These are phyloP conservation scores for Tetracladium setigerum DNA, from an alignment of 495 filamentous ascomycete species.

Conservation along the genomic window DNA sequence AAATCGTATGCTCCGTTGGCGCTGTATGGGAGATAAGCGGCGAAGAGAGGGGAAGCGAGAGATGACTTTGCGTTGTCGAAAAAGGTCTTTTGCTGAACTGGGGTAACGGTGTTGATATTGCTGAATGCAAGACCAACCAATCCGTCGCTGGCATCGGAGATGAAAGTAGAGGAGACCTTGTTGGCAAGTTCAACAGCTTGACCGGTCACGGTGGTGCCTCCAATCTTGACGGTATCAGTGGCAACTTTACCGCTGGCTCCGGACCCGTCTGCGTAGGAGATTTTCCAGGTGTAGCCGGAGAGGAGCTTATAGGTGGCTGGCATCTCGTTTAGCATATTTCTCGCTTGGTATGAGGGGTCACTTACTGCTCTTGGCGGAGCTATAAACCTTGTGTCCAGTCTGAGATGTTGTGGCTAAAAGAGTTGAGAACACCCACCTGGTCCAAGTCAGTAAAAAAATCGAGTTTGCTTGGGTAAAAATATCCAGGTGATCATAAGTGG, in stretches of 20 bases:
- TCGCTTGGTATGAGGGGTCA: slow-evolving; percentile 18
- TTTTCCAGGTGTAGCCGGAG: slow-evolving; percentile 50
- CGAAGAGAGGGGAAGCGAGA: slow-evolving; percentile 64
- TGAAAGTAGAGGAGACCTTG: slow-evolving; percentile 54
- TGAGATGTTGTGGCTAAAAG: slow-evolving; percentile 32
- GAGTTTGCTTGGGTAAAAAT: not conserved
- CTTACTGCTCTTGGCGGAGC: slow-evolving; percentile 40
- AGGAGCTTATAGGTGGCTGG: slow-evolving; percentile 42
- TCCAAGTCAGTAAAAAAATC: slow-evolving; percentile 17
- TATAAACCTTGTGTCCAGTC: slow-evolving; percentile 49
- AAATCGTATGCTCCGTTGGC: slow-evolving; percentile 68
- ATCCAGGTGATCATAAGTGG: too few species aligned
- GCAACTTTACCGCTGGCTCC: slow-evolving; percentile 59
- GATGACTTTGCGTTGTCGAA: slow-evolving; percentile 64
- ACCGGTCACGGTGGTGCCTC: slow-evolving; percentile 55
- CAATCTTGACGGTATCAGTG: slow-evolving; percentile 66
- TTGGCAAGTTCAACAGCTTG: slow-evolving; percentile 70
- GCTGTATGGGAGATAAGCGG: slow-evolving; percentile 57
- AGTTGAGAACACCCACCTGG: slow-evolving; percentile 66
- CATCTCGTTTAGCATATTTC: slow-evolving; percentile 21
- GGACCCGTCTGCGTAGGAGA: slow-evolving; percentile 69
- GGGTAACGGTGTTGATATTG: slow-evolving; percentile 63
- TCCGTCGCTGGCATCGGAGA: slow-evolving; percentile 57
- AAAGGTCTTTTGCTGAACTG: slow-evolving; percentile 64
- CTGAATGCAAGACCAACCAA: slow-evolving; percentile 73